Evolutionary conservation across 1,284 basidiomycete species (phyloP).

Genomic region (Ganoderma meredithae): DNA sequence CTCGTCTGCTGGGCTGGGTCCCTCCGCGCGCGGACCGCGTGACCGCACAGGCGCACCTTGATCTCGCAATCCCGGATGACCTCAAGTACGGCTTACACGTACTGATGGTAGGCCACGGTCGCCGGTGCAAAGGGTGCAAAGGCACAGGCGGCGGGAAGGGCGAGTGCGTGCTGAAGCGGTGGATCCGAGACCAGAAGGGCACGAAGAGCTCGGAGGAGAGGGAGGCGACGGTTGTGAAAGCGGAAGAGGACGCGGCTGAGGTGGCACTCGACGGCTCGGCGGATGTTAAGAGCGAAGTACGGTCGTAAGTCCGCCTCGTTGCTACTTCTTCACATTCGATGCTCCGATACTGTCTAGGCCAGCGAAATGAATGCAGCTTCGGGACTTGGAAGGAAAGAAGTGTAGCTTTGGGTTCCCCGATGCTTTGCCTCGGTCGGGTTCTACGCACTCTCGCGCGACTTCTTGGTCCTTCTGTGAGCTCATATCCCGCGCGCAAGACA

Average conservation of each 20-base stretch:
- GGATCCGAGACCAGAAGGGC: constrained; percentile 39
- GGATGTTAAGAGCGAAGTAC: constrained; percentile 13
- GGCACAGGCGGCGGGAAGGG: constrained; percentile 36
- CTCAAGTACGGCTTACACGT: constrained; percentile 80
- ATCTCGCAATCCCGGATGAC: constrained; percentile 64
- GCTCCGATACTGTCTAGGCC: constrained; percentile 5
- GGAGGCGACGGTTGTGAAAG: constrained; percentile 26
- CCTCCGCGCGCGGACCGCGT: constrained; percentile 70
- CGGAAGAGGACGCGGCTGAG: constrained; percentile 13
- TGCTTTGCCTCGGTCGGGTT: not conserved
- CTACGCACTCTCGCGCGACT: not conserved
- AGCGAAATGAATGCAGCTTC: not conserved
- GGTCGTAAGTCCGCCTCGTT: constrained; percentile 9
- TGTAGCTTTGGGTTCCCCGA: constrained; percentile 8
- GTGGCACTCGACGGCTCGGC: not conserved
- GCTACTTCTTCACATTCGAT: constrained; percentile 6
- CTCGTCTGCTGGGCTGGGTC: constrained; percentile 74
- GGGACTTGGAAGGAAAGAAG: constrained; percentile 11
- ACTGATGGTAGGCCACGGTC: constrained; percentile 72
- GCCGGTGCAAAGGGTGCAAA: constrained; percentile 63
- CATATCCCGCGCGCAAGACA: constrained; percentile 16
- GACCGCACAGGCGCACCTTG: constrained; percentile 75
- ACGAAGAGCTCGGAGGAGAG: constrained; percentile 35
- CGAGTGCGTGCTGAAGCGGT: constrained; percentile 43
- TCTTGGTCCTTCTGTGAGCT: constrained; percentile 4